Percentiles rank a stretch among this genome's conserved stretches.
These are phyloP conservation scores for Clitoria ternatea DNA, from an alignment of 306 rosid genomes.

Conservation along the genomic window DNA sequence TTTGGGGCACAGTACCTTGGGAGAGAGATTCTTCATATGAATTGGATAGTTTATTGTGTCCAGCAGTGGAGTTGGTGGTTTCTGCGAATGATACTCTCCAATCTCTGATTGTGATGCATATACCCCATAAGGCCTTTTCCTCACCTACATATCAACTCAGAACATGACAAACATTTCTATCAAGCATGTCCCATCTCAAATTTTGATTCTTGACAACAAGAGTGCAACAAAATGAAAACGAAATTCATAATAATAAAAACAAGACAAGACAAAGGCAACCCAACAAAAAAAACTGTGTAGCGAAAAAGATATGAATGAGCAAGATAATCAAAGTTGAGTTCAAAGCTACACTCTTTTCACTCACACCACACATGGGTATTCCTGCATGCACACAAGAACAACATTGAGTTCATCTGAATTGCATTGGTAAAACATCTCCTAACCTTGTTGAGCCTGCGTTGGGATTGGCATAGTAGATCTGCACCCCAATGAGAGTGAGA, in stretches of 20 bases:
- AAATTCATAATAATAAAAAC: not conserved
- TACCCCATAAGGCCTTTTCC: constrained; percentile 47
- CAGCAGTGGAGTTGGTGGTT: constrained; percentile 83
- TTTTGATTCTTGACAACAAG: not conserved
- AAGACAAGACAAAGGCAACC: not conserved
- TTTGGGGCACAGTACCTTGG: constrained; percentile 48
- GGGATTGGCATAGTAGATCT: constrained; percentile 34
- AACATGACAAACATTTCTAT: constrained; percentile 29
- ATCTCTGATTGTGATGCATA: constrained; percentile 66
- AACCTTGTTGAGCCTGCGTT: constrained; percentile 52
- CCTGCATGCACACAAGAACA: constrained; percentile 25
- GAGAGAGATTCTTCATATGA: constrained; percentile 88
- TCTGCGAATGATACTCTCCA: constrained; percentile 58
- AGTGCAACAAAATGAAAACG: not conserved
- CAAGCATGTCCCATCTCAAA: constrained; percentile 17
- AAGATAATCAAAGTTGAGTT: not conserved
- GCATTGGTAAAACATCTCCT: not conserved
- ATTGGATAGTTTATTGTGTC: constrained; percentile 89
- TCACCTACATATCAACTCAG: constrained; percentile 42
- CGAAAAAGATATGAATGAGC: not conserved
- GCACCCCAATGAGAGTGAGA: constrained; percentile 37
- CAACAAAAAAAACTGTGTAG: not conserved
- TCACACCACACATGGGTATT: not conserved
- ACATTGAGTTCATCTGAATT: not conserved
- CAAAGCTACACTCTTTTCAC: not conserved